phyloP scores from a whole-genome alignment of 257 asterid species.

The Marsdenia floribunda region DNA sequence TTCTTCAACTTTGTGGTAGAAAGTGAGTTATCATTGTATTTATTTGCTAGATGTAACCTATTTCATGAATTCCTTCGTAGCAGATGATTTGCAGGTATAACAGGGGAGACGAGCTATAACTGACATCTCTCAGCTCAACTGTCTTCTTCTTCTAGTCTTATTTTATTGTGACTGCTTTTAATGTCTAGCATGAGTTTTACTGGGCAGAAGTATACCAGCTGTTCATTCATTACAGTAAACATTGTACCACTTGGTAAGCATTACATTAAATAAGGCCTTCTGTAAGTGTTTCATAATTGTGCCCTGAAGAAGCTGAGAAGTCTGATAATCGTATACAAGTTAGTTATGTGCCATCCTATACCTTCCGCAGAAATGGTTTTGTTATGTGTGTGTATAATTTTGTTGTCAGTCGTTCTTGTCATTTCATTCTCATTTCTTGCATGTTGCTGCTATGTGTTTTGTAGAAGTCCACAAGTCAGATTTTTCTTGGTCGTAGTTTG shows the following conservation, averaged over 20 bases:
- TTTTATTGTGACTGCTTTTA: not conserved
- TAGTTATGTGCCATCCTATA: not conserved
- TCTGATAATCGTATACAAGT: not conserved
- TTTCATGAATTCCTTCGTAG: not conserved
- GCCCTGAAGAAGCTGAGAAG: not conserved
- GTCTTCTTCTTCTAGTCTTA: not conserved
- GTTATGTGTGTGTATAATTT: not conserved
- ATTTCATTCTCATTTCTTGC: too few species aligned
- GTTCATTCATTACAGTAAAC: not conserved
- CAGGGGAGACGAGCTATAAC: not conserved
- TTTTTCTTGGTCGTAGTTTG: too few species aligned
- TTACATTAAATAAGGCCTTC: not conserved
- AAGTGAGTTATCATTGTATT: not conserved
- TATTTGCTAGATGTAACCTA: not conserved
- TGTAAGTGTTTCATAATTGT: not conserved
- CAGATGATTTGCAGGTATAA: not conserved
- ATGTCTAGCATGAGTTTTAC: not conserved
- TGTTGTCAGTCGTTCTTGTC: too few species aligned
- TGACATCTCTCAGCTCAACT: constrained; percentile 4
- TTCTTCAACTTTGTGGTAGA: not conserved
- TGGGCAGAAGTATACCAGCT: not conserved
- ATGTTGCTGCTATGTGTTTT: too few species aligned
- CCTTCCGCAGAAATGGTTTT: not conserved
- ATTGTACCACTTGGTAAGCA: not conserved
- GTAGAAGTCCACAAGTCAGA: too few species aligned